Conservation (phyloP, 2,329 filamentous ascomycete genomes). For the Iodosphaeria phyllophila region DNA sequence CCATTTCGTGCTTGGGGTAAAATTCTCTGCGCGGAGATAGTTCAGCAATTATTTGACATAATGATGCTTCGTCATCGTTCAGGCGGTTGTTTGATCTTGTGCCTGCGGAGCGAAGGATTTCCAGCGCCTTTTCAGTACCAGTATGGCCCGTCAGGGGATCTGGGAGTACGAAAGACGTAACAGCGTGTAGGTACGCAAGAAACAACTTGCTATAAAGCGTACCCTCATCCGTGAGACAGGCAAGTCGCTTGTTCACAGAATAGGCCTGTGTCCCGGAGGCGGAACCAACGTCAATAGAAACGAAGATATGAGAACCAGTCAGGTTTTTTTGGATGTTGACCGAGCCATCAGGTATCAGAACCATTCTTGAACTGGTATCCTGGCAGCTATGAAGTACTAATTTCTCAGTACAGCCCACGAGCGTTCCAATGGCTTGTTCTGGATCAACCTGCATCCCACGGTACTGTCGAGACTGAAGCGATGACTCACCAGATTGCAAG, state of each 20-base stretch:
- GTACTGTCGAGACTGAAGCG: constrained; percentile 27
- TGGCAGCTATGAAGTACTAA: constrained; percentile 19
- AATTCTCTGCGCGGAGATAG: constrained; percentile 23
- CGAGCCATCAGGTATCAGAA: constrained; percentile 22
- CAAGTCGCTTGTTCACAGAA: constrained; percentile 26
- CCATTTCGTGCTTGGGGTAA: constrained; percentile 20
- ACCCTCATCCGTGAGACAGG: constrained; percentile 28
- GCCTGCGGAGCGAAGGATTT: constrained; percentile 26
- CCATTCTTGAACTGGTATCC: constrained; percentile 11
- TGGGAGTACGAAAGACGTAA: constrained; percentile 31
- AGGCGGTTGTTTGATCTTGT: constrained; percentile 26
- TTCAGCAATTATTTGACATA: constrained; percentile 18
- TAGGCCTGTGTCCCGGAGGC: constrained; percentile 20
- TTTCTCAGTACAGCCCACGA: constrained; percentile 28
- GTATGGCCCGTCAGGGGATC: constrained; percentile 28
- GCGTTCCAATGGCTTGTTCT: constrained; percentile 23
- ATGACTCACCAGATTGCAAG: constrained; percentile 9
- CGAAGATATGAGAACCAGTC: constrained; percentile 2
- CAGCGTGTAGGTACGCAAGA: constrained; percentile 30
- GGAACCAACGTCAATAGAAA: constrained; percentile 1
- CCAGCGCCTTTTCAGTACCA: constrained; percentile 33
- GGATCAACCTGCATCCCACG: constrained; percentile 27
- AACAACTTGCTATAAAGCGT: constrained; percentile 31
- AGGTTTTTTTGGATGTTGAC: constrained; percentile 4
- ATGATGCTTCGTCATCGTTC: constrained; percentile 11